Base-by-base conservation (phyloP, 106 monocot species). In the Dendrobium chrysotoxum region DNA sequence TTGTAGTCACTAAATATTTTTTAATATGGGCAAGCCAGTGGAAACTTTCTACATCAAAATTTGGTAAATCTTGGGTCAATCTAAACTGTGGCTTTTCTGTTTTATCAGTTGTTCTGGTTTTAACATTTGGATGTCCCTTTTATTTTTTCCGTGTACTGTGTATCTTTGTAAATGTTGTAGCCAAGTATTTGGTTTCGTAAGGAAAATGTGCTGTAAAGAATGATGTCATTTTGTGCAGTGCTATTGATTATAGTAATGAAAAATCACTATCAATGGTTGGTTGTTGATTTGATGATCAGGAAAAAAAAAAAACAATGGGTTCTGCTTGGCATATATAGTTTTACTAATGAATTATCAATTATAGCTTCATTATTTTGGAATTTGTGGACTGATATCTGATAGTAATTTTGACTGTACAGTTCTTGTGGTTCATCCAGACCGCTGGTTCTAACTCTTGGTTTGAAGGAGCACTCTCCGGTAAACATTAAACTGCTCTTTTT, bases 381-480 rank as follows among this genome's bases (percentile, higher is more conserved):
- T 70, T 70, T 35, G 31, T 70, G 11, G 64, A 70, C 35, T 70
- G 31, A 15, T 70, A 13, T 70, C 31, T 70, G 70, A 70, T 30
- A 70, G 31, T 70, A 70, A 70, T 35, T 35, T 70, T 38, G 35
- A 15, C 10, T 41, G 38, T 42, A 28, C 74, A 74, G 74, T 41
- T 42, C 40, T 42, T 74, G 74, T 42, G 74, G 74, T 42, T 74
- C 74, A 42, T 74, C 74, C 41, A 74, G 40, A n/a, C 74, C 74
- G 7, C n/a, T 74, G 39, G 41, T 74, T 20, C 74, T 74, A 74
- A 40, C 74, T 35, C 41, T 74, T 42, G 74, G 74, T 41, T n/a
- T 74, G 74, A 74, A 74, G 40, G 74, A 74, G 1, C 74, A 74
- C 74, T 74, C 74, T 74, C 39, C 21, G 74, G 74, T 74, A 74